These are phyloP conservation scores for Sarocladium oryzae DNA, from an alignment of 2,329 filamentous ascomycete genomes.

Conservation along the genomic window DNA sequence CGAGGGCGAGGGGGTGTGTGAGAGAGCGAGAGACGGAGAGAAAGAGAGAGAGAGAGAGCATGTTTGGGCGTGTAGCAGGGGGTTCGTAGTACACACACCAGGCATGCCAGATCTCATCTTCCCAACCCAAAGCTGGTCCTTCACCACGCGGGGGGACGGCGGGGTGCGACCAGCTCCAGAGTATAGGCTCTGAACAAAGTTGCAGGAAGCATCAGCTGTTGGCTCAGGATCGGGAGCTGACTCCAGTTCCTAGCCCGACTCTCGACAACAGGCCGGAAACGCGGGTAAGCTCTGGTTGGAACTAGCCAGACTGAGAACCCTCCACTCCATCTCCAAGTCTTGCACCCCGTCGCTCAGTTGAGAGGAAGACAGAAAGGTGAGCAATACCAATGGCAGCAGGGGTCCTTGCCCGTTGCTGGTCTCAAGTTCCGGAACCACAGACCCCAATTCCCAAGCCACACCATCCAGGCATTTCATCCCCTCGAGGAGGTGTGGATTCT, in stretches of 20 bases:
- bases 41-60: too few species aligned
- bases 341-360: background rate
- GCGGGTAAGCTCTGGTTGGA: constrained; percentile 4
- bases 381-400: background rate
- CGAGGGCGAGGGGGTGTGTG: background rate
- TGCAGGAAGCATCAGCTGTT: background rate
- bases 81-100: background rate
- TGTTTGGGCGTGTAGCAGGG: background rate
- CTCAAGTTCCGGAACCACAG: constrained; percentile 5
- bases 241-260: background rate
- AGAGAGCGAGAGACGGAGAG: too few species aligned
- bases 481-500: constrained; percentile 1
- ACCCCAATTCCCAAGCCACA: constrained; percentile 7
- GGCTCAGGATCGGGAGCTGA: background rate
- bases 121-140: background rate
- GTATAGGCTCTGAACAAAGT: background rate
- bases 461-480: background rate
- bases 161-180: background rate
- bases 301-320: background rate
- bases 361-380: background rate
- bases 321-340: background rate
- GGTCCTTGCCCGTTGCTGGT: background rate
- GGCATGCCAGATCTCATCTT: background rate
- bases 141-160: background rate
- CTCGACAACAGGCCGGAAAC: background rate